Percentiles rank a stretch among this genome's conserved stretches.
phyloP scores from a whole-genome alignment of 495 filamentous ascomycete genomes.

The Apiosordaria backusii region DNA sequence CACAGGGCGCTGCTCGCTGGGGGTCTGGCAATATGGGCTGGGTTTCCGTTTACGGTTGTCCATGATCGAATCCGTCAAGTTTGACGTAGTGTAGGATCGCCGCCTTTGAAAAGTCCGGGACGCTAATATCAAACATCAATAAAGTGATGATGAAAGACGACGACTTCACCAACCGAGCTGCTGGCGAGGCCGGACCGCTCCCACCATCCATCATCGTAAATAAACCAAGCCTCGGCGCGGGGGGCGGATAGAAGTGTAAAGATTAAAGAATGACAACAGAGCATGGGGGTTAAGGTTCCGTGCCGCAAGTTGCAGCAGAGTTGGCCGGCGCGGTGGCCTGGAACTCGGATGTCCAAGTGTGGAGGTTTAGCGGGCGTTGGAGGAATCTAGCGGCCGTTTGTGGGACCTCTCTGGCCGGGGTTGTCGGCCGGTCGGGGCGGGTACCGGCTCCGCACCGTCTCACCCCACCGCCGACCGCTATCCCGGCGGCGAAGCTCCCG shows the following conservation, averaged over 20 bases:
- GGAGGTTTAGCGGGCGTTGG: constrained; percentile 9
- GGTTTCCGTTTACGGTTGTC: neutral
- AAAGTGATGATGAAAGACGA: neutral
- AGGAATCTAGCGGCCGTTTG: constrained; percentile 18
- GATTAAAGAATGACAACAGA: neutral
- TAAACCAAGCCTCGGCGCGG: neutral
- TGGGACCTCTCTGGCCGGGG: constrained; percentile 9
- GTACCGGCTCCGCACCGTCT: constrained; percentile 23
- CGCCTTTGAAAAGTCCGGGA: constrained; percentile 7
- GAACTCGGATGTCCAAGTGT: constrained; percentile 17
- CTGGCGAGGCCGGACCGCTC: neutral
- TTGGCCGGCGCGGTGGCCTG: constrained; percentile 22
- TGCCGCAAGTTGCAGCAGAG: constrained; percentile 27
- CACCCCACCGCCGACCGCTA: constrained; percentile 6
- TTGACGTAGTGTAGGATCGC: neutral
- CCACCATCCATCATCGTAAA: neutral
- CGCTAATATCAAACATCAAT: neutral
- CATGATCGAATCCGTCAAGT: neutral
- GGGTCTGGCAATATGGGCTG: neutral
- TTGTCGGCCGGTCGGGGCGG: constrained; percentile 13
- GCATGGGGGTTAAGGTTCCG: constrained; percentile 10
- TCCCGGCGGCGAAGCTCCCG: constrained; percentile 1
- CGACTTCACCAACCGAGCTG: neutral
- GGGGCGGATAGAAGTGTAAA: neutral
- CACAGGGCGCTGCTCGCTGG: neutral